phyloP scores from a whole-genome alignment of 768 basidiomycete genomes.

The Phaeotremella skinneri region DNA sequence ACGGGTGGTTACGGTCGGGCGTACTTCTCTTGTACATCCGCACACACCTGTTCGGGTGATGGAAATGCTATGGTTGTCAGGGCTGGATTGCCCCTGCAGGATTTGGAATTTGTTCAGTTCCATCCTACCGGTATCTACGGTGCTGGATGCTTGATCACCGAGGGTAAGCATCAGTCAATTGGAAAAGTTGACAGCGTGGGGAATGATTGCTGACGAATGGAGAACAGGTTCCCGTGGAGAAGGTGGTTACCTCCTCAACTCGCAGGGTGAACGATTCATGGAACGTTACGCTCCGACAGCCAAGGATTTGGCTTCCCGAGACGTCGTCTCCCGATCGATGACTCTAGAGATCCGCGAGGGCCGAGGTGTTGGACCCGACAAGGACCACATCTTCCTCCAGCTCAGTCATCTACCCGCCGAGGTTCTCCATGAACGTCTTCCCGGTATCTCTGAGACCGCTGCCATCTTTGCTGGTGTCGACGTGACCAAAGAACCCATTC shows the following conservation, averaged over 20 bases:
- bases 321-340: constrained; percentile 99
- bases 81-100: constrained; percentile 93
- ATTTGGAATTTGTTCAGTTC: constrained; percentile 99
- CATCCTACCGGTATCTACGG: constrained; percentile 99
- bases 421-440: constrained; percentile 90
- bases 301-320: constrained; percentile 98
- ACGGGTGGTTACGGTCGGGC: constrained; percentile 97
- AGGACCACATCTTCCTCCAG: constrained; percentile 94
- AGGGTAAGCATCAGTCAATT: constrained; percentile 62
- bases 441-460: constrained; percentile 99
- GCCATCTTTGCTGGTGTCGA: constrained; percentile 98
- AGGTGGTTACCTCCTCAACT: constrained; percentile 96
- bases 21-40: constrained; percentile 95
- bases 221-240: constrained; percentile 89
- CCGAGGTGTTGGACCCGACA: constrained; percentile 96
- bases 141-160: constrained; percentile 97
- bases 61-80: constrained; percentile 98
- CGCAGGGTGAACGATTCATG: constrained; percentile 99
- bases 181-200: constrained; percentile 1
- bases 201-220: background rate
- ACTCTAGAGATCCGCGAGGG: constrained; percentile 98
- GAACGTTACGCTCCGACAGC: constrained; percentile 99
- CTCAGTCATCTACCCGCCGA: constrained; percentile 95
- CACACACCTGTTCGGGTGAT: constrained; percentile 98
- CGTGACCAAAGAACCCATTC: constrained; percentile 99